Evolutionary conservation across 371 early-diverging fungal genomes (phyloP), one percentile per base, ranked within the genome.

Genomic region (Rhizomucor miehei): DNA sequence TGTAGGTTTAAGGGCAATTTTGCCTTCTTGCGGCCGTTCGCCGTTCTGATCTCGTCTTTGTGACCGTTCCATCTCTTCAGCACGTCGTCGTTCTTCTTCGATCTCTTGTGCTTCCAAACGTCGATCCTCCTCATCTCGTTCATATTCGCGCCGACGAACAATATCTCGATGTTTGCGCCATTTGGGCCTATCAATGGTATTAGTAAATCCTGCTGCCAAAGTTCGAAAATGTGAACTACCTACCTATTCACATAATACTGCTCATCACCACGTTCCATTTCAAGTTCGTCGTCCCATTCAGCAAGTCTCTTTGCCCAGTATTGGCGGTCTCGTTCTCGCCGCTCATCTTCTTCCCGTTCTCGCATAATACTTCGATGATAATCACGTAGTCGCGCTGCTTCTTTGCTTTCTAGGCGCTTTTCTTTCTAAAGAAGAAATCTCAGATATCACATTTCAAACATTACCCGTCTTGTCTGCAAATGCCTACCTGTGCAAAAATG

Each of bases 281-380:
- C 90, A 1, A 71, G 64, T 45, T 89, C 89, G 61, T 92, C 94
- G 56, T 91, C 85, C 79, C 80, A 93, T 37, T 86, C 81, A 5
- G 80, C 77, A 38, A 88, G 71, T 24, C 77, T 69, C 25, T 65
- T 63, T 19, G 67, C 62, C 75, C 82, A 73, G 29, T 70, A 64
- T 36, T 81, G 85, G 38, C 73, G 72, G 17, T 81, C 72, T 25
- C 66, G 64, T 38, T 54, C 59, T 36, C 75, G 57, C 38, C 80
- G 66, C 48, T 75, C 71, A 6, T 69, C 75, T 46, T 73, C 59
- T 16, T 82, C 85, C 25, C 65, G 62, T 17, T 84, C 85, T 19
- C 81, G 66, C 9, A 62, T 55, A 20, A 66, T 48, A 51, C 84
- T 77, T 10, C 75, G 66, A 51, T 87, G 82, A 37, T 84, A 77